Evolutionary conservation across 1,139 yeast species (phyloP).

Genomic region (Arxiozyma telluris): DNA sequence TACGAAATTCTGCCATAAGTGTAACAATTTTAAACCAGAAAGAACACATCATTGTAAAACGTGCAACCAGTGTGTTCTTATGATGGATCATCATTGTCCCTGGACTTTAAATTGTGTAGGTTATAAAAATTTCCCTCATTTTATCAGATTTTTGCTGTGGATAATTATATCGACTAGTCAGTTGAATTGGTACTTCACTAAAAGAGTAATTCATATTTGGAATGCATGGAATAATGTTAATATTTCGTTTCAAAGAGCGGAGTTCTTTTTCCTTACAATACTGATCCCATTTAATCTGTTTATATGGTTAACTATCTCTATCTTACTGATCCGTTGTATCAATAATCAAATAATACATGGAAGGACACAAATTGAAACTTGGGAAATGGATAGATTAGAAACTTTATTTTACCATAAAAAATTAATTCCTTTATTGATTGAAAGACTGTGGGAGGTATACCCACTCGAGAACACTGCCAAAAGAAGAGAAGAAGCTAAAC

Average conservation of each 20-base stretch:
- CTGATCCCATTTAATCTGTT: conserved; percentile 50
- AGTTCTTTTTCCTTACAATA: conserved; percentile 48
- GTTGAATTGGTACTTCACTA: conserved; percentile 38
- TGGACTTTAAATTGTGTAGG: conserved; percentile 88
- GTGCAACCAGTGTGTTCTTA: conserved; percentile 53
- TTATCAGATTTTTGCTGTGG: conserved; percentile 68
- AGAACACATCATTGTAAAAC: conserved; percentile 72
- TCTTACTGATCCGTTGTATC: conserved; percentile 56
- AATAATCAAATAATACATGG: conserved; percentile 51
- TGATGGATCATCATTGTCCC: conserved; percentile 85
- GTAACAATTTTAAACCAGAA: conserved; percentile 60
- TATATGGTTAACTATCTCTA: conserved; percentile 47
- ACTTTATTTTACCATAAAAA: conserved; percentile 27
- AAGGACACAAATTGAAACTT: conserved; percentile 83
- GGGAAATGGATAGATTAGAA: conserved; percentile 84
- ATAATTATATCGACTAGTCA: conserved; percentile 49
- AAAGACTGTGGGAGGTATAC: conserved; percentile 14
- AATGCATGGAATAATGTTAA: conserved; percentile 38
- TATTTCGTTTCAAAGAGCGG: conserved; percentile 39
- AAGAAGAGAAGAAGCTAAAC: conserved; percentile 10
- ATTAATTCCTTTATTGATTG: conserved; percentile 21
- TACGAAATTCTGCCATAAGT: conserved; percentile 56
- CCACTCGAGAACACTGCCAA: conserved; percentile 12
- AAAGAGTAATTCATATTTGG: conserved; percentile 42
- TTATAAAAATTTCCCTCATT: conserved; percentile 69